Conservation (phyloP, 768 basidiomycete genomes). For the Mycena leptocephala region DNA sequence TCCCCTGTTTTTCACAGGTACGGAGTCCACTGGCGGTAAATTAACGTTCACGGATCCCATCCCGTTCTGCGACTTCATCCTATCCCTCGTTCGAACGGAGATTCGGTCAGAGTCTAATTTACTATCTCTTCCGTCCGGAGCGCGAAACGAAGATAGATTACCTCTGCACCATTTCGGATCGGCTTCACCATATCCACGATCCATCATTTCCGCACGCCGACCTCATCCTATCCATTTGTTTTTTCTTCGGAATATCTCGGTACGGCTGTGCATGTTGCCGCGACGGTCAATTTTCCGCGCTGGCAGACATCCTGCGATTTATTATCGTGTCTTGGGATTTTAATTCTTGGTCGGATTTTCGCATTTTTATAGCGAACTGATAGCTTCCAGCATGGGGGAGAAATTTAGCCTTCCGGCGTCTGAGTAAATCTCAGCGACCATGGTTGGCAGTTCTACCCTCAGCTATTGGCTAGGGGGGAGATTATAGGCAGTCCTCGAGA, state of each 20-base stretch:
- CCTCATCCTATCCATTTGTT: background rate
- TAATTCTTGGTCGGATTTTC: background rate
- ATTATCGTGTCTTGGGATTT: background rate
- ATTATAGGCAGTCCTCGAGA: too few species aligned
- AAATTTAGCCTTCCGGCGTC: background rate
- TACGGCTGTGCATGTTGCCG: background rate
- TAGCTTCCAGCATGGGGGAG: background rate
- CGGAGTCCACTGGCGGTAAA: too few species aligned
- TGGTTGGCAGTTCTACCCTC: background rate
- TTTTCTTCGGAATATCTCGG: background rate
- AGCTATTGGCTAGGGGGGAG: too few species aligned
- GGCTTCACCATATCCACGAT: background rate
- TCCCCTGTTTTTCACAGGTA: background rate
- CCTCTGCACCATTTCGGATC: constrained; percentile 15
- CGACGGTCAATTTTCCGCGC: background rate
- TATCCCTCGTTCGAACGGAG: constrained; percentile 3
- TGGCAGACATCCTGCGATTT: background rate
- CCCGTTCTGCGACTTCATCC: background rate
- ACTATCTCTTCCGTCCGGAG: background rate
- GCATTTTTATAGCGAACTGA: background rate
- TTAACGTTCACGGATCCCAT: background rate
- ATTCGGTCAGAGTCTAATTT: background rate
- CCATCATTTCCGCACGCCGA: background rate
- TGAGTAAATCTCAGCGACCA: background rate
- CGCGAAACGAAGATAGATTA: background rate